Conservation (phyloP, 257 asterid species). For the Vinca minor region DNA sequence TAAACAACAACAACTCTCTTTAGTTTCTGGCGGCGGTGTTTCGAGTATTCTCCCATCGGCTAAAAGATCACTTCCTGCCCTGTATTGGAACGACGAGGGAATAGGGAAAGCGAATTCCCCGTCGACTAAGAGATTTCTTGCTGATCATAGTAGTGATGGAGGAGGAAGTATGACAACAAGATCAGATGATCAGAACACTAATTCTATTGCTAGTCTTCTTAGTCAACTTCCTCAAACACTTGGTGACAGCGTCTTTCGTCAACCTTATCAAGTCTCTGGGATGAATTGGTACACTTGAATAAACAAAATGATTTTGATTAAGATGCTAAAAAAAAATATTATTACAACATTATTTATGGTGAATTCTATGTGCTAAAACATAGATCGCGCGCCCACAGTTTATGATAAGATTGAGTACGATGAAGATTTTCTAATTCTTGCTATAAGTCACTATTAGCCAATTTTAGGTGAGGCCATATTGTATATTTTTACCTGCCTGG, state of each 20-base stretch:
- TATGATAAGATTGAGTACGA: background rate
- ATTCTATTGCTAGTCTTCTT: slow-evolving; percentile 40
- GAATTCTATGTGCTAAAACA: background rate
- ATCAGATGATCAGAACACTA: slow-evolving; percentile 26
- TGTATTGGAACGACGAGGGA: slow-evolving; percentile 48
- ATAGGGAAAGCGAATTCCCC: slow-evolving; percentile 15
- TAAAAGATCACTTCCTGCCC: slow-evolving; percentile 29
- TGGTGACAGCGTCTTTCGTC: slow-evolving; percentile 58
- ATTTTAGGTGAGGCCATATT: slow-evolving; percentile 39
- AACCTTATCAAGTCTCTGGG: slow-evolving; percentile 35
- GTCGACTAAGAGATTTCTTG: slow-evolving; percentile 43
- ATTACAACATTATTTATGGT: background rate
- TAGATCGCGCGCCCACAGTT: no score
- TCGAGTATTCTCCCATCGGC: slow-evolving; percentile 19
- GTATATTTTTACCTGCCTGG: slow-evolving; percentile 26
- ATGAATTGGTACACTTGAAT: slow-evolving; percentile 55
- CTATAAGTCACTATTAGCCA: background rate
- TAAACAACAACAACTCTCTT: slow-evolving; percentile 8
- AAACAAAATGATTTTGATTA: no score
- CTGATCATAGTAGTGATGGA: slow-evolving; percentile 34
- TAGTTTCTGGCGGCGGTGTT: slow-evolving; percentile 5
- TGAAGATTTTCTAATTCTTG: background rate
- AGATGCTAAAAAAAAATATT: background rate
- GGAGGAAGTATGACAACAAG: slow-evolving; percentile 12
- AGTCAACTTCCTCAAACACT: slow-evolving; percentile 57